phyloP scores from a whole-genome alignment of 2,329 filamentous ascomycete genomes.

The Daldinia sp. region DNA sequence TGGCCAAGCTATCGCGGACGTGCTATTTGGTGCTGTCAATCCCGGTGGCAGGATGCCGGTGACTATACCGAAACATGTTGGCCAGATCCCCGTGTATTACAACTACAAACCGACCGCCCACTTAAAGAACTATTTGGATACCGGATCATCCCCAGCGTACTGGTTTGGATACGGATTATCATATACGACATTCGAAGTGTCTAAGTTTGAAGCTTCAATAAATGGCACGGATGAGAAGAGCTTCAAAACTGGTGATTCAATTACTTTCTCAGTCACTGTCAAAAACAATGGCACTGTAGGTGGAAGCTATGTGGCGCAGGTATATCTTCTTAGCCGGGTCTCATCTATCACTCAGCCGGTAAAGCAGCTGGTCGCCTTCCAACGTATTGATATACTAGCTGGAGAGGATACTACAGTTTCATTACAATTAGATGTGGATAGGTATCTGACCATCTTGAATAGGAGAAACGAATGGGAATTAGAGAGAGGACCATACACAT shows the following conservation, averaged over 20 bases:
- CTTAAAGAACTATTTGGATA: slow-evolving; percentile 50
- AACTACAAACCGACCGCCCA: slow-evolving; percentile 52
- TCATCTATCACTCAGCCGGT: slow-evolving; percentile 57
- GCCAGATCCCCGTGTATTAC: slow-evolving; percentile 54
- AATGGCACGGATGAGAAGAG: slow-evolving; percentile 8
- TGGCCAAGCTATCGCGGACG: slow-evolving; percentile 54
- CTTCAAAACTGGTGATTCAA: slow-evolving; percentile 47
- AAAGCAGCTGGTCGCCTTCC: slow-evolving; percentile 59
- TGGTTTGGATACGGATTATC: slow-evolving; percentile 55
- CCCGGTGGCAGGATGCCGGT: slow-evolving; percentile 54
- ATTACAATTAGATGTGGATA: slow-evolving; percentile 56
- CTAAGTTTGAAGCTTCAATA: slow-evolving; percentile 46
- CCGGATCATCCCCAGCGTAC: slow-evolving; percentile 50
- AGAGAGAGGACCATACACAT: slow-evolving; percentile 58
- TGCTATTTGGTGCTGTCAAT: slow-evolving; percentile 51
- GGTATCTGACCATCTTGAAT: slow-evolving; percentile 59
- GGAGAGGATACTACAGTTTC: slow-evolving; percentile 50
- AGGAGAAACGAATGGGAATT: slow-evolving; percentile 58
- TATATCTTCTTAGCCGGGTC: slow-evolving; percentile 57
- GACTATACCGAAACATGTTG: slow-evolving; percentile 52
- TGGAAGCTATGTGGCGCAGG: slow-evolving; percentile 57
- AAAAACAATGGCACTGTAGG: slow-evolving; percentile 52
- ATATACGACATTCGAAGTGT: slow-evolving; percentile 51
- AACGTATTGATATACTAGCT: slow-evolving; percentile 54
- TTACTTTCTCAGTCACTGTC: slow-evolving; percentile 54